Conservation (phyloP, 495 filamentous ascomycete species). For the Talaromyces stipitatus region DNA sequence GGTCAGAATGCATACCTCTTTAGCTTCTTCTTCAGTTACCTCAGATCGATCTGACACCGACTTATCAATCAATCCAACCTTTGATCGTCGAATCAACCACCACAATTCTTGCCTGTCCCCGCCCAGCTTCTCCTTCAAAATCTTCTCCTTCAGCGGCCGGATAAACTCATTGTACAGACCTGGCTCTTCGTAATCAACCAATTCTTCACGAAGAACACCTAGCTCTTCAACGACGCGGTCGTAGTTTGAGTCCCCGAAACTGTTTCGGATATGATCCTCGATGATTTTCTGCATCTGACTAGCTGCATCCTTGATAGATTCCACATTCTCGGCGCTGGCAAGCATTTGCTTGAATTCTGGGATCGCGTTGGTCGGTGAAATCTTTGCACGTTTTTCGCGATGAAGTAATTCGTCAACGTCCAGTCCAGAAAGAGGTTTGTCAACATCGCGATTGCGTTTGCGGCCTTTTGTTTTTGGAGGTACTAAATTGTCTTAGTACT, state of each 20-base stretch:
- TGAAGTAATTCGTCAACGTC: constrained; percentile 74
- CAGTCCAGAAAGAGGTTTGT: constrained; percentile 85
- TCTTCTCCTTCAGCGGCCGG: constrained; percentile 58
- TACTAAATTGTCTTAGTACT: constrained; percentile 44
- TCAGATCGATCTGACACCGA: constrained; percentile 50
- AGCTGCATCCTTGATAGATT: constrained; percentile 56
- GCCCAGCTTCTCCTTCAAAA: constrained; percentile 64
- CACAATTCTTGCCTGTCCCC: constrained; percentile 81
- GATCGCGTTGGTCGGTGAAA: constrained; percentile 74
- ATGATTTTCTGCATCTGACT: constrained; percentile 70
- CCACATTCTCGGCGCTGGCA: constrained; percentile 49
- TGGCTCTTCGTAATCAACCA: constrained; percentile 70
- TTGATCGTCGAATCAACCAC: constrained; percentile 59
- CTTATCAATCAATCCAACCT: constrained; percentile 67
- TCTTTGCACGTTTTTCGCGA: constrained; percentile 51
- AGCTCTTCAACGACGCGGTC: constrained; percentile 68
- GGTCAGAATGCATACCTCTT: constrained; percentile 34
- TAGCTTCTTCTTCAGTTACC: constrained; percentile 61
- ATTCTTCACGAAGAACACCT: constrained; percentile 67
- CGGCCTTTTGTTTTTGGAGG: constrained; percentile 75
- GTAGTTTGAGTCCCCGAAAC: constrained; percentile 69
- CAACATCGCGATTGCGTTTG: constrained; percentile 57
- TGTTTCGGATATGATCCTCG: constrained; percentile 57
- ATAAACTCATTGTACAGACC: constrained; percentile 71
- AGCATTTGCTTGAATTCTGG: constrained; percentile 88